Conservation (phyloP, 2,329 filamentous ascomycete species). For the Leptographium wingfieldii region DNA sequence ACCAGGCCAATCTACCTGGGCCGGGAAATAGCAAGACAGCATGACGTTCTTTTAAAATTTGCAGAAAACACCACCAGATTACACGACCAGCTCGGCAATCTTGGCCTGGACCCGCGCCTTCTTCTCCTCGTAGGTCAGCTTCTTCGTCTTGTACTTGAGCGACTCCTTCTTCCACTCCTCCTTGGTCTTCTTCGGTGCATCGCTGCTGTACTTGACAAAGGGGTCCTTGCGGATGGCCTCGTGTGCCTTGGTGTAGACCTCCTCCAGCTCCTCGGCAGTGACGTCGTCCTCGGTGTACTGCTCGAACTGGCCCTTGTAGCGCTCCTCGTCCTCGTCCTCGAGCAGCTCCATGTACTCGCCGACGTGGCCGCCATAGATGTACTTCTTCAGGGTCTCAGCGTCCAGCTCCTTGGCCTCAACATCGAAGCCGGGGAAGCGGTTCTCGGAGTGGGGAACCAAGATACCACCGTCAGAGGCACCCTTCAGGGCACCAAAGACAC, state of each 20-base stretch:
- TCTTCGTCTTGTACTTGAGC: slow-evolving; percentile 69
- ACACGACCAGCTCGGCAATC: slow-evolving; percentile 67
- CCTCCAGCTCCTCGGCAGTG: slow-evolving; percentile 94
- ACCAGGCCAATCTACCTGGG: neutral
- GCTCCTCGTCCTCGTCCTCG: slow-evolving; percentile 99
- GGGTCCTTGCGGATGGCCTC: slow-evolving; percentile 94
- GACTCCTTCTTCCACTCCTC: slow-evolving; percentile 93
- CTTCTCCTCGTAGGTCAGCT: slow-evolving; percentile 77
- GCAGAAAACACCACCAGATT: slow-evolving; percentile 14
- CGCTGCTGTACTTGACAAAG: slow-evolving; percentile 76
- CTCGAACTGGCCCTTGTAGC: slow-evolving; percentile 96
- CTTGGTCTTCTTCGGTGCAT: slow-evolving; percentile 85
- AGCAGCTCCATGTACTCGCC: slow-evolving; percentile 99
- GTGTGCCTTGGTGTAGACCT: slow-evolving; percentile 90
- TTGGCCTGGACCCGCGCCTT: slow-evolving; percentile 73
- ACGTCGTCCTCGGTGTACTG: slow-evolving; percentile 96
- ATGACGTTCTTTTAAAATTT: slow-evolving; percentile 5
- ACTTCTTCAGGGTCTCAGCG: slow-evolving; percentile 91
- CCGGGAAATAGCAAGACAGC: neutral
- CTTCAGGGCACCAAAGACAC: slow-evolving; percentile 99
- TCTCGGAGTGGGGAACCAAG: slow-evolving; percentile 95
- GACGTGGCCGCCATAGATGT: slow-evolving; percentile 97
- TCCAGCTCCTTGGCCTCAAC: slow-evolving; percentile 97
- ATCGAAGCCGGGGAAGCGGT: slow-evolving; percentile 98
- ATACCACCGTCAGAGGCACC: slow-evolving; percentile 97